A percentile compares a stretch with the other conserved stretches of the same genome.
phyloP scores from a whole-genome alignment of 805 yeast genomes.

The Candida ortonii region DNA sequence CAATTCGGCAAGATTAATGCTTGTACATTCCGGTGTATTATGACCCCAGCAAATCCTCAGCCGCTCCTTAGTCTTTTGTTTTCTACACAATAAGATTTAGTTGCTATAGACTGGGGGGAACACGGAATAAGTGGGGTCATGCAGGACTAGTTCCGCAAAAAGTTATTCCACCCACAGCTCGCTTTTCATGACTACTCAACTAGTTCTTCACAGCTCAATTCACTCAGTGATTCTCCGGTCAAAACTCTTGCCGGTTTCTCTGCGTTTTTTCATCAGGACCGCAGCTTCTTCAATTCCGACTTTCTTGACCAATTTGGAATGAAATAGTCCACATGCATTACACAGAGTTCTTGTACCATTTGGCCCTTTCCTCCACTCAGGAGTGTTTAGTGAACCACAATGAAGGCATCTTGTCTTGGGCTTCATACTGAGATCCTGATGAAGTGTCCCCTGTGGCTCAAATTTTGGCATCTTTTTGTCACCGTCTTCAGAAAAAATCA shows the following conservation, averaged over 20 bases:
- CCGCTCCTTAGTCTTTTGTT: too few relatives aligned
- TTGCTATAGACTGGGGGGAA: too few relatives aligned
- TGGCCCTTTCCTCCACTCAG: constrained; percentile 94
- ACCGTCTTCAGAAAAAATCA: constrained; percentile 14
- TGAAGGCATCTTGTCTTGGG: constrained; percentile 50
- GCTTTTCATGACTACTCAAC: too few relatives aligned
- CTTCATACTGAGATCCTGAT: constrained; percentile 34
- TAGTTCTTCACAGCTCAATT: too few relatives aligned
- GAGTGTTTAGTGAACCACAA: constrained; percentile 73
- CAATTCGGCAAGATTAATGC: too few relatives aligned
- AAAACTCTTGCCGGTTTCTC: constrained; percentile 27
- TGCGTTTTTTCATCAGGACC: constrained; percentile 31
- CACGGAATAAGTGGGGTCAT: too few relatives aligned
- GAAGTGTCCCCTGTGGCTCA: constrained; percentile 33
- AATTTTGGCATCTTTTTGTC: constrained; percentile 14
- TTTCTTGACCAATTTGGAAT: constrained; percentile 55
- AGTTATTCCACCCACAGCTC: too few relatives aligned
- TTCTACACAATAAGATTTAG: too few relatives aligned
- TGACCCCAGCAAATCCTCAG: too few relatives aligned
- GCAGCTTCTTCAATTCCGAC: constrained; percentile 44
- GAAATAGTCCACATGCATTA: constrained; percentile 88
- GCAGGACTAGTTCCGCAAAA: too few relatives aligned
- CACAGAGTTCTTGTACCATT: constrained; percentile 78
- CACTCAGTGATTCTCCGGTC: constrained; percentile 29
- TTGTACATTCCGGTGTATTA: too few relatives aligned